Percentiles rank a stretch among this genome's conserved stretches.
These are phyloP conservation scores for Scorias spongiosa DNA, from an alignment of 2,329 filamentous ascomycete species.

Conservation along the genomic window DNA sequence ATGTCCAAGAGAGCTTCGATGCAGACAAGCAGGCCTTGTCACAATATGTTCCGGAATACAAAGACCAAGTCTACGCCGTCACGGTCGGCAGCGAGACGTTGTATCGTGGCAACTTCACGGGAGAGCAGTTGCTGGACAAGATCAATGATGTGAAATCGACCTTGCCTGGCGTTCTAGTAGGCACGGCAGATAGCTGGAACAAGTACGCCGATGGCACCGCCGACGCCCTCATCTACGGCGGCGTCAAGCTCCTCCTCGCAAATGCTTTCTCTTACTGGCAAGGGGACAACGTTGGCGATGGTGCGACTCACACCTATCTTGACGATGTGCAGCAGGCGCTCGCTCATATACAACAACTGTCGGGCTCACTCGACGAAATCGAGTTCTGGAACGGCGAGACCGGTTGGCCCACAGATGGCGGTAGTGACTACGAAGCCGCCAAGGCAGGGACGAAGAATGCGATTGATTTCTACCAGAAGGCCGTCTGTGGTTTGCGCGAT, in stretches of 20 bases:
- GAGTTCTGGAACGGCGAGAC: conserved; percentile 58
- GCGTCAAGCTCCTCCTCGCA: conserved; percentile 46
- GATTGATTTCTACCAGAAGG: conserved; percentile 43
- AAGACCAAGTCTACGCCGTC: conserved; percentile 49
- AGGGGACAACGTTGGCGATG: conserved; percentile 34
- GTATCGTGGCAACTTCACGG: conserved; percentile 54
- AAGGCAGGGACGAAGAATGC: conserved; percentile 45
- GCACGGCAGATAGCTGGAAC: conserved; percentile 61
- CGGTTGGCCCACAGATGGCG: conserved; percentile 48
- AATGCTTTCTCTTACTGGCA: conserved; percentile 67
- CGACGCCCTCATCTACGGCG: conserved; percentile 44
- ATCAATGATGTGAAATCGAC: conserved; percentile 46
- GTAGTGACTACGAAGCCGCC: conserved; percentile 46
- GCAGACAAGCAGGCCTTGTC: conserved; percentile 45
- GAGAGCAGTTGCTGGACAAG: conserved; percentile 41
- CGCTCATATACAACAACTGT: conserved; percentile 44
- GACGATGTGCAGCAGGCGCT: conserved; percentile 52
- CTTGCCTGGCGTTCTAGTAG: conserved; percentile 42
- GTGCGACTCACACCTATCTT: conserved; percentile 48
- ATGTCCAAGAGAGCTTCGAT: conserved; percentile 45
- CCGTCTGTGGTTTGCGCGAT: conserved; percentile 47
- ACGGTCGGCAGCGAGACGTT: conserved; percentile 57
- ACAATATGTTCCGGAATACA: conserved; percentile 32
- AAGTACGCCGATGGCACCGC: conserved; percentile 54
- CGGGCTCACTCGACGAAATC: conserved; percentile 38